Conservation (phyloP, 192 early-diverging fungal species). For the Allomyces javanicus region DNA sequence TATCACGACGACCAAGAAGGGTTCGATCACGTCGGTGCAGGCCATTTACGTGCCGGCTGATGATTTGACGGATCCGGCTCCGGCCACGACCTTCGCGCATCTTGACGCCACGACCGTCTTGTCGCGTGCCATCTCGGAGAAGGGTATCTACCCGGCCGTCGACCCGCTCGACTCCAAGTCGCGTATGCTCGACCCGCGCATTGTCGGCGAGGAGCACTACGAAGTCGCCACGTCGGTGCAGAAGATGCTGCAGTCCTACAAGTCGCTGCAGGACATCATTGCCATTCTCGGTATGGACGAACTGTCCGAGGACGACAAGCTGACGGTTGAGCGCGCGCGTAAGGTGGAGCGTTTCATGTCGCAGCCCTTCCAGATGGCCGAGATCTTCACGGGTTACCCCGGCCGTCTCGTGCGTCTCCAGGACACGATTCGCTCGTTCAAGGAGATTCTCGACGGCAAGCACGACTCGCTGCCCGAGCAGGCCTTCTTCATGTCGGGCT, state of each 20-base stretch:
- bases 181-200: slow-evolving; percentile 90
- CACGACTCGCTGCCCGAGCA: slow-evolving; percentile 84
- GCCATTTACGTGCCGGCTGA: slow-evolving; percentile 98
- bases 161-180: slow-evolving; percentile 97
- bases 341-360: slow-evolving; percentile 99
- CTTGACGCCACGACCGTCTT: slow-evolving; percentile 98
- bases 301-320: slow-evolving; percentile 96
- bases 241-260: slow-evolving; percentile 95
- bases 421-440: slow-evolving; percentile 95
- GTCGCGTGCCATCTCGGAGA: slow-evolving; percentile 93
- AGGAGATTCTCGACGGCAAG: slow-evolving; percentile 93
- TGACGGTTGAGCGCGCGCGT: slow-evolving; percentile 95
- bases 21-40: slow-evolving; percentile 96
- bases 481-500: slow-evolving; percentile 96
- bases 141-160: slow-evolving; percentile 99
- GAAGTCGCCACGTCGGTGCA: slow-evolving; percentile 78
- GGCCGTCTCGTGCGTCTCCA: slow-evolving; percentile 73
- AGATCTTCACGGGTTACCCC: slow-evolving; percentile 93
- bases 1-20: slow-evolving; percentile 99
- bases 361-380: slow-evolving; percentile 92
- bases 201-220: slow-evolving; percentile 91
- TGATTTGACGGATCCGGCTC: slow-evolving; percentile 98
- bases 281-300: slow-evolving; percentile 99
- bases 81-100: slow-evolving; percentile 96
- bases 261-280: slow-evolving; percentile 98